Base-by-base conservation (phyloP, 768 basidiomycete genomes). In the Cyathus striatus region DNA sequence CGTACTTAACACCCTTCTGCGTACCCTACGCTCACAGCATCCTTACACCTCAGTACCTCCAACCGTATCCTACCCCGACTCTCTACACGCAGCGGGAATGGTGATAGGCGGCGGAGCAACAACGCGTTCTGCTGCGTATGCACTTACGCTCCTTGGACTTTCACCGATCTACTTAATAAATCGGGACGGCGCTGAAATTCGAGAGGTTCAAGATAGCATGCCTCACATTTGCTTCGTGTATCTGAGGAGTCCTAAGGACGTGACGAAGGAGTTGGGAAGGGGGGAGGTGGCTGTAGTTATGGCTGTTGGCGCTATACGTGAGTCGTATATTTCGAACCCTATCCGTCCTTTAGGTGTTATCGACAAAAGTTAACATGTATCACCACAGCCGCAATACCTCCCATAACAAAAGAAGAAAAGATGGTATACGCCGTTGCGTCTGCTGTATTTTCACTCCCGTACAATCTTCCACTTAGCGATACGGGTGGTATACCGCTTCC, bases 71-170 rank as follows among this genome's bases (percentile, higher is more conserved):
- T 42, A 49, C 35, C 34, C 30, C 4, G n/a, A 20, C 35, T 43
- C 43, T 17, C 45, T 34, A 4, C n/a, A n/a, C n/a, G 51, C 36
- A 21, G 62, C 64, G 3, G 64, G 59, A 13, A 53, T 65, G n/a
- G 52, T 67, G 4, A 62, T 68, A 22, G 65, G 65, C 17, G 66
- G 66, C 23, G 66, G 66, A 16, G 65, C 64, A 5, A 67, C 65
- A 20, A 65, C 64, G 13, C 62, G 65, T 22, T 64, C 63, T 13
- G 62, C 65, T 2, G 60, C 58, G 12, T 57, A 66, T 63, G 76
- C 55, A 62, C 65, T 51, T 58, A 62, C 16, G 58, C 65, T 47
- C 64, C 79, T 64, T 75, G 86, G 43, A 72, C 81, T 72, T 73
- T 73, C 30, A 75, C 77, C 81, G 66, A 56, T 53, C 16, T n/a